Base-by-base conservation (phyloP, 2,329 filamentous ascomycete genomes). In the Annulohypoxylon truncatum region DNA sequence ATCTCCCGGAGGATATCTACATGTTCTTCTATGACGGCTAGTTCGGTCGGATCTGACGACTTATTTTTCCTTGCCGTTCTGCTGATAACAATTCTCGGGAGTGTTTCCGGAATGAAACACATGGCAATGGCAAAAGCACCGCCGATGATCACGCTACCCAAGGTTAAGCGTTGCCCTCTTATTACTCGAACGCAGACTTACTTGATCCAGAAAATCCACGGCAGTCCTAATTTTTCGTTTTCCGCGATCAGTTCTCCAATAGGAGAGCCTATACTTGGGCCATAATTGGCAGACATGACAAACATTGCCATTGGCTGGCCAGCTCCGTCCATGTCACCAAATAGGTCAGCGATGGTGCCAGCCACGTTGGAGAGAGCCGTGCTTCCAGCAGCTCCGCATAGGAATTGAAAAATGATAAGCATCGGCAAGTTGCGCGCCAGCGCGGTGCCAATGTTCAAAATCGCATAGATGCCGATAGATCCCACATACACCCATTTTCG, bases 401-500 rank as follows among this genome's bases (percentile, higher is more conserved):
- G 71, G 59, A 79, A 76, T 53, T 77, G 76, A 72, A 79, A 79
- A 38, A 79, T 78, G 56, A 79, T 74, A 63, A 79, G 60, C 78
- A 79, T 79, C 78, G 78, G 76, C 44, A 79, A 66, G 68, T 77
- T 79, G 48, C 75, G 58, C 42, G 77, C 76, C 67, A 78, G 59
- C 10, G 77, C 77, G 7, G 72, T 77, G 52, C 77, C 78, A 53
- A 79, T 76, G 62, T 79, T 78, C 51, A 79, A 67, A 44, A 79
- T 64, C 44, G 77, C 77, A 64, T 78, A 79, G 40, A 76, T 20
- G 20, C 70, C 68, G 56, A 78, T 77, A 15, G 77, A 77, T 3
- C 57, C 76, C 18, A 81, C 80, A 57, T 82, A 81, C 38, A 81
- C 76, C 80, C 79, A 81, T 76, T 82, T 82, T 5, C 79, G 76